Evolutionary conservation across 139 green algal genomes (phyloP), one percentile per base, ranked within the genome.

Genomic region (Mychonastes homosphaera): DNA sequence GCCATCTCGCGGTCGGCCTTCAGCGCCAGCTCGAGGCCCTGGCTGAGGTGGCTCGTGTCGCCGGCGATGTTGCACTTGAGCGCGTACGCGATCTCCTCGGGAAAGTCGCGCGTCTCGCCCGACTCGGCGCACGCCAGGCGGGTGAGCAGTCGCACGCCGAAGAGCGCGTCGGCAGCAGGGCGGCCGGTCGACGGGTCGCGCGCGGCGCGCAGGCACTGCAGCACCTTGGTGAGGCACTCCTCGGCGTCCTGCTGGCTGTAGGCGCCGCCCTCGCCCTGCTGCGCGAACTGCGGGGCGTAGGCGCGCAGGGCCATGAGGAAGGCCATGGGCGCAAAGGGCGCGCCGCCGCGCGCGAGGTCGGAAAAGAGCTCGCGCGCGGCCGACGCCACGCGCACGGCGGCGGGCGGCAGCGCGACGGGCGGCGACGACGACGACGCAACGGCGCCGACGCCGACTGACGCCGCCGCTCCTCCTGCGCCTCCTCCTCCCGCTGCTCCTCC

Each of bases 181-280:
- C 12, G 12, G 36, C 36, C 12, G 36, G 10, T 44, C 13, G 36
- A 13, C 36, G 12, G 36, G 36, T 13, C 36, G 36, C 36, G 36
- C 12, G 12, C 13, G 36, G 12, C 13, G 36, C 12, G 36, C 10
- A 44, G 10, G 36, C 36, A 44, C 36, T 85, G 83, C 51, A 97
- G 48, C 15, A 98, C 53, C 71, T 91, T 79, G 5, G 78, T 87
- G 81, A 81, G 96, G 75, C 92, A 99, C 73, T 99, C 93, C 74
- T 99, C 92, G 15, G 92, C 93, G 64, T 99, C 93, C 77, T 98
- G 91, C 77, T 98, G 92, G 72, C 84, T 87, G 72, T 80, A 90
- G 18, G 73, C 58, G 27, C 89, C 85, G 24, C 73, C 67, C 30
- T 67, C 36, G 32, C 64, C 69, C 49, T 64, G 67, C 69, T 97